Conservation (phyloP, 164 flowering plant species). For the Magnolia sinica region DNA sequence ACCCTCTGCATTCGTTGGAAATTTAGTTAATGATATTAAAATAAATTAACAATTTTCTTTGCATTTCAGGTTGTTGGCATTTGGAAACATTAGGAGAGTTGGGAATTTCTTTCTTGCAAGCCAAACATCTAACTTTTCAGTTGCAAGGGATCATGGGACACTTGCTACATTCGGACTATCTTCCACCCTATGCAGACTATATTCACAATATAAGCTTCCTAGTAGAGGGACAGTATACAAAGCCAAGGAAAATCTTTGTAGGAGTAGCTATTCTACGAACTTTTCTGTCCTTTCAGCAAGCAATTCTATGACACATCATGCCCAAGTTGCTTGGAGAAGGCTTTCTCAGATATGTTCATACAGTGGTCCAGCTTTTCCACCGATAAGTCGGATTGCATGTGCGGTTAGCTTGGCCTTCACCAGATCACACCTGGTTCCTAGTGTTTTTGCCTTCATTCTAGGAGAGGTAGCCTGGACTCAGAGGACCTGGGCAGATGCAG, state of each 20-base stretch:
- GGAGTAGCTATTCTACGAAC: slow-evolving; percentile 21
- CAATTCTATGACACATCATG: slow-evolving; percentile 29
- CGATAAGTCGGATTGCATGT: slow-evolving; percentile 51
- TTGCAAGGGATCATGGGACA: slow-evolving; percentile 27
- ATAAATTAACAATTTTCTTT: background rate
- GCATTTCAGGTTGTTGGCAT: slow-evolving; percentile 40
- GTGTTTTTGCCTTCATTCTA: slow-evolving; percentile 50
- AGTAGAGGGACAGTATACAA: slow-evolving; percentile 17
- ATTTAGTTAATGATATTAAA: background rate
- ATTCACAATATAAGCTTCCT: slow-evolving; percentile 23
- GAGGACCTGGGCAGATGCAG: slow-evolving; percentile 31
- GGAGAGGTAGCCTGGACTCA: slow-evolving; percentile 60
- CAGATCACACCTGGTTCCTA: slow-evolving; percentile 57
- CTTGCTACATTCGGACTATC: slow-evolving; percentile 21
- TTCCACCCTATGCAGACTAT: slow-evolving; percentile 24
- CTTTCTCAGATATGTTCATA: slow-evolving; percentile 28
- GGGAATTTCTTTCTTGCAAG: slow-evolving; percentile 18
- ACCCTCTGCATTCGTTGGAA: background rate
- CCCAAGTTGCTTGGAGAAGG: slow-evolving; percentile 61
- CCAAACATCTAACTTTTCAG: slow-evolving; percentile 21
- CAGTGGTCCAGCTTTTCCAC: slow-evolving; percentile 21
- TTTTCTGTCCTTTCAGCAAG: slow-evolving; percentile 31
- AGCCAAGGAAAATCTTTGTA: slow-evolving; percentile 7
- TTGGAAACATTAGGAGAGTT: slow-evolving; percentile 34
- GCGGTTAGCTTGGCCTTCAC: slow-evolving; percentile 62